Base-by-base conservation (phyloP, 1,284 basidiomycete species). In the Malassezia psittaci region DNA sequence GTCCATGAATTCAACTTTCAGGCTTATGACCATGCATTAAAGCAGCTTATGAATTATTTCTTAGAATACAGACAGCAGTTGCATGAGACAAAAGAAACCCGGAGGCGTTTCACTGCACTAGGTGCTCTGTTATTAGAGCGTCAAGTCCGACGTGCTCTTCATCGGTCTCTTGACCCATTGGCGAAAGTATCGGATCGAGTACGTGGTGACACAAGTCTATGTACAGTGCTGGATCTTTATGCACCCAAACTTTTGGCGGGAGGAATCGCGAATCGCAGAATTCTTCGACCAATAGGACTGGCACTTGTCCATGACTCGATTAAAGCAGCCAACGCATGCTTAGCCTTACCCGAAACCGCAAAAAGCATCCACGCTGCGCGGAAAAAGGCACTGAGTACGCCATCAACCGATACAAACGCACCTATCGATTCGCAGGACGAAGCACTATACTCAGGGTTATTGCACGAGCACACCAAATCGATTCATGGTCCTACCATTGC, bases 31-130 rank as follows among this genome's bases (percentile, higher is more conserved):
- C 65, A 72, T 19, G 61, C 59, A 10, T 55, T 69, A 45, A 69
- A 69, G 55, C 55, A 63, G 29, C 46, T 69, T 35, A 65, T 62
- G 44, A 63, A 74, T 51, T 66, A 65, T 37, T 48, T 69, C 10
- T 61, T 74, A 18, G 71, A 74, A 50, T 54, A 65, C 36, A 61
- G 64, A 57, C 69, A 74, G 54, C 60, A 62, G 18, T 60, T 60
- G 12, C 63, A 69, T 45, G 58, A 66, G 21, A 47, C 58, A 10
- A 52, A 40, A 32, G 55, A 58, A 2, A 16, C 43, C 8, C 46
- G 54, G 3, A n/a, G 19, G 34, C 19, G 19, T 8, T 43, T 16
- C 29, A 15, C 46, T 1, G 15, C 32, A 10, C 21, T 52, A 29
- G 55, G 55, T 24, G 45, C 44, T 10, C 41, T 37, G 11, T 37